phyloP scores from a whole-genome alignment of 306 rosid genomes.

The Alnus rubra region DNA sequence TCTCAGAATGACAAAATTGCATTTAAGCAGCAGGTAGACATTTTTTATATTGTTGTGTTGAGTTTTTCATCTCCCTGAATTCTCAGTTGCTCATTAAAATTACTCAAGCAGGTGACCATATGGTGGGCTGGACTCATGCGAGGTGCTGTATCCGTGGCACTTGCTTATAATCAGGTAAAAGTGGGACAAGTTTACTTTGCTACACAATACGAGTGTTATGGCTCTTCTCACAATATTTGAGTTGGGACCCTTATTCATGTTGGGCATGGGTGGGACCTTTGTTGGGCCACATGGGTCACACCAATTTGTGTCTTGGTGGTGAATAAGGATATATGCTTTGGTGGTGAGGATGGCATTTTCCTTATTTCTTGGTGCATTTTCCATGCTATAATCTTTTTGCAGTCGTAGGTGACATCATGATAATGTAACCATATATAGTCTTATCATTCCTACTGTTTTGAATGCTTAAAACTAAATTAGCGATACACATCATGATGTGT shows the following conservation, averaged over 20 bases:
- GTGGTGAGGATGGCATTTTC: conserved; percentile 3
- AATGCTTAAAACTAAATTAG: not conserved
- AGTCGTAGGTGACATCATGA: not conserved
- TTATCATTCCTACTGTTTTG: not conserved
- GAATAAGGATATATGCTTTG: not conserved
- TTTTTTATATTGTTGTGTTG: conserved; percentile 6
- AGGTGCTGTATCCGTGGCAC: conserved; percentile 69
- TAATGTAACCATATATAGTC: not conserved
- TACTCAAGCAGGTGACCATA: conserved; percentile 48
- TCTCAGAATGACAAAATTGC: conserved; percentile 43
- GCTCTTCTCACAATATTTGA: not conserved
- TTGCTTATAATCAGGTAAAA: conserved; percentile 59
- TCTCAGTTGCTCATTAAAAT: not conserved
- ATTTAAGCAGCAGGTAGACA: conserved; percentile 56
- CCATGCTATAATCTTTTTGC: not conserved
- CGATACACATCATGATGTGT: not conserved
- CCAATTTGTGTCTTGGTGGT: not conserved
- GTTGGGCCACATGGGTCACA: not conserved
- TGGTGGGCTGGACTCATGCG: conserved; percentile 80
- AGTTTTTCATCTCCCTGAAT: conserved; percentile 2
- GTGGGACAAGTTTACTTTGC: not conserved
- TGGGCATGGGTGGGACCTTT: not conserved
- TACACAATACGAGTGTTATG: not conserved
- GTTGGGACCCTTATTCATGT: not conserved
- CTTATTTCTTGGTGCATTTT: conserved; percentile 4